phyloP scores from a whole-genome alignment of 2,329 filamentous ascomycete species.

The Leptographium wingfieldii region DNA sequence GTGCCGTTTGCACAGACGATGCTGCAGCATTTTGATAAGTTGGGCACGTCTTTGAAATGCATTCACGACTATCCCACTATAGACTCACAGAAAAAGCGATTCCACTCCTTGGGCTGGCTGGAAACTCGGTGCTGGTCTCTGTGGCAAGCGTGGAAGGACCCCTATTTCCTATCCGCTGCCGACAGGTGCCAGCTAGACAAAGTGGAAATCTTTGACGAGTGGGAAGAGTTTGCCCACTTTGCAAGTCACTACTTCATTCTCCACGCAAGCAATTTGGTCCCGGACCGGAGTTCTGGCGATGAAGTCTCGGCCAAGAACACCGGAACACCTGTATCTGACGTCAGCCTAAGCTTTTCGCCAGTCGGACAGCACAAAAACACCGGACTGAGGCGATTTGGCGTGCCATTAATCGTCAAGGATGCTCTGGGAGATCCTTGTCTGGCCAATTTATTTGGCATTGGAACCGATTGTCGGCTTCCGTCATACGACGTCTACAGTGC shows the following conservation, averaged over 20 bases:
- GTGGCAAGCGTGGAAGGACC: constrained; percentile 72
- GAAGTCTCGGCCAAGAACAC: no score
- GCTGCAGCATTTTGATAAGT: constrained; percentile 70
- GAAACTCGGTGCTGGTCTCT: constrained; percentile 52
- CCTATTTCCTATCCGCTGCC: constrained; percentile 46
- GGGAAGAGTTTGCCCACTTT: constrained; percentile 87
- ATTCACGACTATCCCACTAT: constrained; percentile 57
- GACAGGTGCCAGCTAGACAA: constrained; percentile 52
- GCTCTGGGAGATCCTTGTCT: constrained; percentile 30
- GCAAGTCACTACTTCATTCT: constrained; percentile 74
- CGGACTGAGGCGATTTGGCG: constrained; percentile 48
- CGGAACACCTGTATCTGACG: background rate
- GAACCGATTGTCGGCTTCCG: constrained; percentile 29
- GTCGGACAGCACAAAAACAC: constrained; percentile 18
- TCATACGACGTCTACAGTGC: constrained; percentile 38
- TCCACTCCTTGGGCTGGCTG: constrained; percentile 55
- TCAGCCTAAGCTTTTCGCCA: background rate
- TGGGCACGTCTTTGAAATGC: constrained; percentile 66
- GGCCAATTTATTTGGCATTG: constrained; percentile 31
- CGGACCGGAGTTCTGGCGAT: background rate
- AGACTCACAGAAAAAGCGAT: constrained; percentile 54
- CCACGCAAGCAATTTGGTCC: constrained; percentile 36
- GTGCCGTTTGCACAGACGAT: constrained; percentile 83
- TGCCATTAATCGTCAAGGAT: constrained; percentile 30
- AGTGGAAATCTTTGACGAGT: constrained; percentile 83